Conservation (phyloP, 768 basidiomycete genomes). For the Pleurotus sapidus region DNA sequence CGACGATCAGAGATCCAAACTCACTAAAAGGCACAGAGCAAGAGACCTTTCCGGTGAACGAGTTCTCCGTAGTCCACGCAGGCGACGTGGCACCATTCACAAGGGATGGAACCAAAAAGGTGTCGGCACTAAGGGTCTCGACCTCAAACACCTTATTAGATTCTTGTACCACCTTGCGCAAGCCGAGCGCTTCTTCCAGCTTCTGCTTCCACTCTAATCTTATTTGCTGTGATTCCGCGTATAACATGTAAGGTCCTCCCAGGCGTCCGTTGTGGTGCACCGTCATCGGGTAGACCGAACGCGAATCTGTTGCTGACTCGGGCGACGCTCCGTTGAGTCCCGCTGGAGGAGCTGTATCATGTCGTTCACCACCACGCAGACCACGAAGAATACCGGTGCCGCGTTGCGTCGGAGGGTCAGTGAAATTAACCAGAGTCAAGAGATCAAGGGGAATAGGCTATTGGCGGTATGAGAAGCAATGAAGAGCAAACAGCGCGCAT, state of each 20-base stretch:
- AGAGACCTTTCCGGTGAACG: conserved; percentile 82
- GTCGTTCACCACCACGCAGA: conserved; percentile 44
- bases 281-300: conserved; percentile 83
- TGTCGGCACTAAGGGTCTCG: conserved; percentile 84
- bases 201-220: conserved; percentile 89
- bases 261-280: conserved; percentile 86
- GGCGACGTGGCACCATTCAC: conserved; percentile 43
- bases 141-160: conserved; percentile 94
- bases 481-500: background rate
- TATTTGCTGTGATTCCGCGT: conserved; percentile 75
- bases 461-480: conserved; percentile 7
- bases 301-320: conserved; percentile 56
- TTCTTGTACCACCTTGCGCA: conserved; percentile 86
- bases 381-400: conserved; percentile 69
- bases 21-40: conserved; percentile 92
- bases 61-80: conserved; percentile 72
- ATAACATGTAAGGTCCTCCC: conserved; percentile 84
- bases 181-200: conserved; percentile 81
- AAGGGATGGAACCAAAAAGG: conserved; percentile 77
- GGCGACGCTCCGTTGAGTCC: conserved; percentile 21
- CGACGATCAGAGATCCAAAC: conserved; percentile 25
- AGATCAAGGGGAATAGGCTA: conserved; percentile 94
- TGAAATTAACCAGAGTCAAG: conserved; percentile 80
- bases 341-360: conserved; percentile 14
- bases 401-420: conserved; percentile 75